Evolutionary conservation across 2,329 filamentous ascomycete species (phyloP).

Genomic region (Coleophoma eucalyptorum): DNA sequence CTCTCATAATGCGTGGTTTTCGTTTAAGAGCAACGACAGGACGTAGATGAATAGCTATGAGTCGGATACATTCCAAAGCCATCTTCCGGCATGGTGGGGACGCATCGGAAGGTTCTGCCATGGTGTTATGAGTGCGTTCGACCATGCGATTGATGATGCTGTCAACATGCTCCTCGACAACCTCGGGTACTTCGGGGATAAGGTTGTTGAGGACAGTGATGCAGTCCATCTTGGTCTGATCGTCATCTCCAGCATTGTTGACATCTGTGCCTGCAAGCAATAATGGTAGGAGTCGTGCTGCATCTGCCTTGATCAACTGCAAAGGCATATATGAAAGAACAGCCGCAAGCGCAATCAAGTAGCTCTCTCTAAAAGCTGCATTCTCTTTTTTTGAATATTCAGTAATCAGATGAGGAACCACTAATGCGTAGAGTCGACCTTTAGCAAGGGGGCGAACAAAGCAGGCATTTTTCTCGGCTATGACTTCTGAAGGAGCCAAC

Average conservation of each 20-base stretch:
- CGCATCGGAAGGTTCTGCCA: constrained; percentile 19
- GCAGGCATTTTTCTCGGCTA: constrained; percentile 24
- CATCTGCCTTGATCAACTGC: constrained; percentile 9
- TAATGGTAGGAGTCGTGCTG: constrained; percentile 13
- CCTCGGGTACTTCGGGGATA: constrained; percentile 4
- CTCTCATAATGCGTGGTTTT: constrained; percentile 14
- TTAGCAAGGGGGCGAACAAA: constrained; percentile 20
- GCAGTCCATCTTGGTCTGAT: constrained; percentile 16
- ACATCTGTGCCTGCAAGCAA: constrained; percentile 21
- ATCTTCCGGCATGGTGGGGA: constrained; percentile 15
- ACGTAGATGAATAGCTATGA: constrained; percentile 15
- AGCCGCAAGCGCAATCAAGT: constrained; percentile 22
- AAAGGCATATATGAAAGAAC: constrained; percentile 20
- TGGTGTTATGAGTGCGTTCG: constrained; percentile 22
- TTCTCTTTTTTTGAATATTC: constrained; percentile 10
- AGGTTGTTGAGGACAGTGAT: constrained; percentile 16
- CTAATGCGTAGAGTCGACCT: constrained; percentile 14
- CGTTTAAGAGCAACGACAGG: constrained; percentile 9
- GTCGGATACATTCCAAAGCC: constrained; percentile 23
- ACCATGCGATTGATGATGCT: constrained; percentile 24
- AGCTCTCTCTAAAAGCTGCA: constrained; percentile 15
- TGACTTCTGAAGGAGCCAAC: constrained; percentile 18
- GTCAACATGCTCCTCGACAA: constrained; percentile 21
- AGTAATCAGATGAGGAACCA: constrained; percentile 10
- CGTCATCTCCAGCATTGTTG: constrained; percentile 12